phyloP scores from a whole-genome alignment of 1,284 basidiomycete genomes.

The Ceratobasidium sp. region DNA sequence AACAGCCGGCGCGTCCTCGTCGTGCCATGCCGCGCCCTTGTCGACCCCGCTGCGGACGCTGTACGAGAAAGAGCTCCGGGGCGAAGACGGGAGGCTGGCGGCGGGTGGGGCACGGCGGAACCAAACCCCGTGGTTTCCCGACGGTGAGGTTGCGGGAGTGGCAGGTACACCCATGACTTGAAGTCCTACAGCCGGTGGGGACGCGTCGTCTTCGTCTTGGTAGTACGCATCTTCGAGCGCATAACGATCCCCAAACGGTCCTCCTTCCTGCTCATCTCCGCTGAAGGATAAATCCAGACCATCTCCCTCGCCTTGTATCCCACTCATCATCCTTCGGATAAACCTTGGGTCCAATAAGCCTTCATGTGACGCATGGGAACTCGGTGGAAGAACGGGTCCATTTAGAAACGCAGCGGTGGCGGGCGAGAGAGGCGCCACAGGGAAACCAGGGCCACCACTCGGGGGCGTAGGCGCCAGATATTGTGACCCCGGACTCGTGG shows the following conservation, averaged over 20 bases:
- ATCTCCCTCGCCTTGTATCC: slow-evolving; percentile 14
- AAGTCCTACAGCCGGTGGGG: neutral
- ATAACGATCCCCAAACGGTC: slow-evolving; percentile 30
- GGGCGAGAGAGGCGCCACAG: slow-evolving; percentile 25
- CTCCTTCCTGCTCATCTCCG: neutral
- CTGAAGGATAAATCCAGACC: slow-evolving; percentile 16
- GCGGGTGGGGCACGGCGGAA: slow-evolving; percentile 21
- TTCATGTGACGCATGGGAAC: slow-evolving; percentile 34
- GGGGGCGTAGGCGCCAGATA: slow-evolving; percentile 20
- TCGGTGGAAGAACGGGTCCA: slow-evolving; percentile 13
- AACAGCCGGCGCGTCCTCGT: slow-evolving; percentile 7
- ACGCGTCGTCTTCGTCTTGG: slow-evolving; percentile 3
- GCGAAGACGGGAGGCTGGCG: slow-evolving; percentile 28
- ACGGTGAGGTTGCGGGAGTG: neutral
- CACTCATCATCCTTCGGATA: slow-evolving; percentile 28
- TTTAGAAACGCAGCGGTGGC: slow-evolving; percentile 16
- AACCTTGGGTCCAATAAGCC: slow-evolving; percentile 31
- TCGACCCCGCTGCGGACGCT: slow-evolving; percentile 34
- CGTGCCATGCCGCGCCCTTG: neutral
- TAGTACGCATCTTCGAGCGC: neutral
- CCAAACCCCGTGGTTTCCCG: neutral
- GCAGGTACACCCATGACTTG: too few relatives aligned
- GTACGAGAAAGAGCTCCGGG: slow-evolving; percentile 32
- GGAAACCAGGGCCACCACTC: slow-evolving; percentile 3
- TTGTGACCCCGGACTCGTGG: slow-evolving; percentile 28